These are phyloP conservation scores for Eimeria maxima DNA, from an alignment of 169 alveolate genomes.

Conservation along the genomic window DNA sequence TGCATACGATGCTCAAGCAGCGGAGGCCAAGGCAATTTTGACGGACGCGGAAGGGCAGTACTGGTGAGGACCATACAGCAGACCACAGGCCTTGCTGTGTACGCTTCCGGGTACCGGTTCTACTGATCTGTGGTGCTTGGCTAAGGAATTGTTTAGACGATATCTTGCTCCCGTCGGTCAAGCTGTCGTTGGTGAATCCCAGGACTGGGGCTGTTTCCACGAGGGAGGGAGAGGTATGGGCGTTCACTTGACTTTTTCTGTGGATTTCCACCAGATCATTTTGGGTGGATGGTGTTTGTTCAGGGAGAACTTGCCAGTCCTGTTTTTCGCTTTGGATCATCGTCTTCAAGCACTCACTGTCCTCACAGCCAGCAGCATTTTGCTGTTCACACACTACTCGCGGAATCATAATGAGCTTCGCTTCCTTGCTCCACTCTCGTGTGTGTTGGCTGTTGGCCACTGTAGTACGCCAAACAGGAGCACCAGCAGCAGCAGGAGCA, in stretches of 20 bases:
- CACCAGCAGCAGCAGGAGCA: conserved; percentile 6
- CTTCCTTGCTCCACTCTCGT: conserved; percentile 37
- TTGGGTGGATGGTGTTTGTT: not conserved
- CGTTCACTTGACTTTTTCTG: not conserved
- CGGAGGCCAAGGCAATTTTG: conserved; percentile 78
- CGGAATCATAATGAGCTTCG: conserved; percentile 49
- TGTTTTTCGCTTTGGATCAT: conserved; percentile 63
- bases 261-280: not conserved
- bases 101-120: not conserved
- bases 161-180: not conserved
- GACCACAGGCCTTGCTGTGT: not conserved
- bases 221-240: not conserved
- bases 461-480: conserved; percentile 45
- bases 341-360: conserved; percentile 48
- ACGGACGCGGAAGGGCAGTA: conserved; percentile 80
- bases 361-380: conserved; percentile 33
- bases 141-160: not conserved
- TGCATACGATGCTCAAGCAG: conserved; percentile 79
- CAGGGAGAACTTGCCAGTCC: conserved; percentile 65
- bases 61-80: conserved; percentile 74
- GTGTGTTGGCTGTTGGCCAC: conserved; percentile 72
- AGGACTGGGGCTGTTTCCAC: not conserved
- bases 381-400: conserved; percentile 23
- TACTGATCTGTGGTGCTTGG: not conserved
- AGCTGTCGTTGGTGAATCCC: not conserved